A percentile compares a stretch with the other conserved stretches of the same genome.
Conservation (phyloP, 352 stramenopile species). For the Pythium vanterpoolii region DNA sequence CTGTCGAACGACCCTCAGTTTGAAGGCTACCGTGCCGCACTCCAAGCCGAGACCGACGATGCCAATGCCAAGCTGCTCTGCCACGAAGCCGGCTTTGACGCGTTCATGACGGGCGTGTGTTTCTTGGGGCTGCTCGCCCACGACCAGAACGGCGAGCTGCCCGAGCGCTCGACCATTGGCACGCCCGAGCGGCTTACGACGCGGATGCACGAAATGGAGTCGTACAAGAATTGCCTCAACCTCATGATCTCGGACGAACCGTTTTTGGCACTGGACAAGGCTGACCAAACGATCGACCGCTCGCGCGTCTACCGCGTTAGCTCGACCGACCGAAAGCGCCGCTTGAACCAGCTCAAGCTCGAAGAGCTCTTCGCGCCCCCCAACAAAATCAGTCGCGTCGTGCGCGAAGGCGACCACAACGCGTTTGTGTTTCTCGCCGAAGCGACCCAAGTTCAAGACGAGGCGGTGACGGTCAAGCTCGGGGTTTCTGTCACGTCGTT, state of each 20-base stretch:
- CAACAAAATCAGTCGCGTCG: conserved; percentile 60
- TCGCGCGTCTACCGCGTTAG: conserved; percentile 58
- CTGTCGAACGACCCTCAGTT: conserved; percentile 54
- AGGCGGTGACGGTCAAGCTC: conserved; percentile 24
- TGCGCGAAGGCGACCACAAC: conserved; percentile 59
- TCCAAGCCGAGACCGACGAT: conserved; percentile 47
- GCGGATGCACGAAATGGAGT: conserved; percentile 43
- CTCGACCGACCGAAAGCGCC: conserved; percentile 50
- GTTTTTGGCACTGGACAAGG: conserved; percentile 52
- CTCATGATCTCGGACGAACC: conserved; percentile 75
- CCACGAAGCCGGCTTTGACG: conserved; percentile 84
- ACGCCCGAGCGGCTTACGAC: conserved; percentile 31
- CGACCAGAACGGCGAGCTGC: conserved; percentile 45
- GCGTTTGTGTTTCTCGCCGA: conserved; percentile 41
- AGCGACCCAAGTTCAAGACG: conserved; percentile 28
- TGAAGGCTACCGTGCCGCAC: conserved; percentile 55
- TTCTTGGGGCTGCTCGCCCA: conserved; percentile 69
- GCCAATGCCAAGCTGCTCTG: conserved; percentile 53
- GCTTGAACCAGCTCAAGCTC: conserved; percentile 55
- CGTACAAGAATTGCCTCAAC: conserved; percentile 72
- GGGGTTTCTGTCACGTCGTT: conserved; percentile 53
- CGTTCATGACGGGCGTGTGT: conserved; percentile 81
- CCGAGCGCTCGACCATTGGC: conserved; percentile 24
- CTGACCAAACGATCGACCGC: conserved; percentile 61
- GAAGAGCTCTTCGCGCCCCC: conserved; percentile 57